Base-by-base conservation (phyloP, 768 basidiomycete genomes). In the Boletus reticulatus region DNA sequence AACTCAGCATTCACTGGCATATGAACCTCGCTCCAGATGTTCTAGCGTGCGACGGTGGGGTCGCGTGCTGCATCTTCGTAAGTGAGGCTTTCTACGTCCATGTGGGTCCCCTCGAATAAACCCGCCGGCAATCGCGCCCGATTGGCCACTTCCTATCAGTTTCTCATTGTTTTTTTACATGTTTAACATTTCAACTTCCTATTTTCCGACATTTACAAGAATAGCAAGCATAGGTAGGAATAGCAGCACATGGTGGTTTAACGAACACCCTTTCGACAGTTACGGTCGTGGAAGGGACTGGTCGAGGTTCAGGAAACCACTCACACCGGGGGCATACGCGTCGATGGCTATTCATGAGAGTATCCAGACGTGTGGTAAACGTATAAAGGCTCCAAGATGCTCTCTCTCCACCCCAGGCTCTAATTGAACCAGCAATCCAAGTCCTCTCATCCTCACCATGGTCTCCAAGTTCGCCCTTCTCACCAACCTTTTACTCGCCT, bases 401-500 rank as follows among this genome's bases (percentile, higher is more conserved):
- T 4, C 47, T 29, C 48, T 34, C 36, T 34, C 1, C 11, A 36
- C 43, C 38, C 20, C 43, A 55, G 55, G 38, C 32, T 48, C 38
- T 11, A 31, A 11, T 20, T 6, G 10, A 39, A 63, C 39, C 34
- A 16, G 44, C 43, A 17, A 52, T 54, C 34, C 32, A 38, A 50
- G 36, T 19, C 43, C n/a, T 34, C n/a, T 43, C 31, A 32, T 34
- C 22, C 4, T 19, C 51, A 53, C 6, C 19, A 67, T 67, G 65
- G 50, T 62, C 41, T 65, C 58, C 56, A 62, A 56, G 22, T 46
- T 57, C 31, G 36, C 48, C 17, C 41, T 62, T 17, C 32, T 67
- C 43, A 44, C 42, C 37, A 62, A 32, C 44, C 31, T 67, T 46
- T 57, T 67, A 31, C 58, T 68, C 4, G 56, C 63, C 19, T 66